Base-by-base conservation (phyloP, 495 filamentous ascomycete species). In the Daldinia caldariorum region DNA sequence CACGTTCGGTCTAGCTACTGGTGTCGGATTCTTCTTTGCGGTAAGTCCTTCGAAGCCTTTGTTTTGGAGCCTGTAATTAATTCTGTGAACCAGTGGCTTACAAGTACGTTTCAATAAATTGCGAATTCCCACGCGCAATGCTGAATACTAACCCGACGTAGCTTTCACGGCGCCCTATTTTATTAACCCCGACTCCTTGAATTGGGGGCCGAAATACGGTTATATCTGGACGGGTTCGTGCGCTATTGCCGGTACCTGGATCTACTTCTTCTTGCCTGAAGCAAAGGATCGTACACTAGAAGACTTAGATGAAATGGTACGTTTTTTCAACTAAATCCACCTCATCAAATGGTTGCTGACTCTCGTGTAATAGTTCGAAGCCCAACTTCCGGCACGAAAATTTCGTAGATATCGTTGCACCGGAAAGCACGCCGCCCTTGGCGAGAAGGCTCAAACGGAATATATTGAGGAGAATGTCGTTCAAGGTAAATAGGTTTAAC, bases 131-230 rank as follows among this genome's bases (percentile, higher is more conserved):
- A 47, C 22, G 12, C 3, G 18, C 18, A 3, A 54, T 32, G 53
- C 3, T 35, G 18, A 39, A 41, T 16, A 37, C 39, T 38, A 57
- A 58, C 1, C n/a, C 35, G 10, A 56, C n/a, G 6, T 55, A 72
- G 70, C 84, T 2, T 89, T 89, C 58, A 87, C 86, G 0, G 84
- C 85, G 6, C 82, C 87, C 18, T 88, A 89, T 67, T 88, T 89
- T 67, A 88, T 89, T 72, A 89, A 88, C 60, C 86, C 87, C 0
- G 76, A 76, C 35, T 74, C 81, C 10, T 65, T 89, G 13, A 82
- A 84, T 62, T 89, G 85, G 86, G 86, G 86, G 2, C 84, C 84
- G 7, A 86, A 82, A 66, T 85, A 85, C 45, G 83, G 84, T 5
- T 89, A 86, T 72, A 88, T 88, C 56, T 83, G 82, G 82, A 75